Evolutionary conservation across 169 alveolate species (phyloP).

Genomic region (Fabrea salina): DNA sequence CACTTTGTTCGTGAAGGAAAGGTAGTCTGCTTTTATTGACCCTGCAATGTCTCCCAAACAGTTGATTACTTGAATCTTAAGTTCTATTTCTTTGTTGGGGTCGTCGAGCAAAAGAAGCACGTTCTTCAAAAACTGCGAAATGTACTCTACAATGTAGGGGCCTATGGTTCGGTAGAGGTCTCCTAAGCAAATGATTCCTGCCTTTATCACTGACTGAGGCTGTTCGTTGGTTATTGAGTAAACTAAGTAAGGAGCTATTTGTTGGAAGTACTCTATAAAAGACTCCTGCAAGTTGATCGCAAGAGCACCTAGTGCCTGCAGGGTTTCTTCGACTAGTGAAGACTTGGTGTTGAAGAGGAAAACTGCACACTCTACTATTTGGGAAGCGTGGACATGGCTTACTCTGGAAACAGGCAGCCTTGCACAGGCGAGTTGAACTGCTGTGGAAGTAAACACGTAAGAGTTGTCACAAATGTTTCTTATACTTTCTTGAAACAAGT

Average conservation of each 20-base stretch:
- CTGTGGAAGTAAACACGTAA: neutral
- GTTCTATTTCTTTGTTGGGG: neutral
- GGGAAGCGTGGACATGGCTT: neutral
- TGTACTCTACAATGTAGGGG: slow-evolving; percentile 5
- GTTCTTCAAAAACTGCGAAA: slow-evolving; percentile 29
- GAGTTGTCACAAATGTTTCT: neutral
- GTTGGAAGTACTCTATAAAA: neutral
- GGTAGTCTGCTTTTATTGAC: neutral
- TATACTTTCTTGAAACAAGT: neutral
- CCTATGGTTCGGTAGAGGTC: slow-evolving; percentile 45
- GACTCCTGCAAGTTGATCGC: neutral
- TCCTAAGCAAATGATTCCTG: slow-evolving; percentile 38
- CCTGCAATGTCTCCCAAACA: slow-evolving; percentile 1
- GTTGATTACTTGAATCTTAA: neutral
- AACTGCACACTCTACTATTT: neutral
- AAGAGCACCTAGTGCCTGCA: neutral
- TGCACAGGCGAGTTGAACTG: neutral
- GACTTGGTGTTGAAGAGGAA: neutral
- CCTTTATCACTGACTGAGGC: neutral
- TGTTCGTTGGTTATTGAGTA: neutral
- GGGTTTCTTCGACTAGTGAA: neutral
- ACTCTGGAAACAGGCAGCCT: neutral
- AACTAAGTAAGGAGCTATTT: neutral
- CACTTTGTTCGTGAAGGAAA: neutral
- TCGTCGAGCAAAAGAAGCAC: neutral